Percentiles rank a stretch among this genome's conserved stretches.
Conservation (phyloP, 2,329 filamentous ascomycete species). For the Geoglossum cookeanum region DNA sequence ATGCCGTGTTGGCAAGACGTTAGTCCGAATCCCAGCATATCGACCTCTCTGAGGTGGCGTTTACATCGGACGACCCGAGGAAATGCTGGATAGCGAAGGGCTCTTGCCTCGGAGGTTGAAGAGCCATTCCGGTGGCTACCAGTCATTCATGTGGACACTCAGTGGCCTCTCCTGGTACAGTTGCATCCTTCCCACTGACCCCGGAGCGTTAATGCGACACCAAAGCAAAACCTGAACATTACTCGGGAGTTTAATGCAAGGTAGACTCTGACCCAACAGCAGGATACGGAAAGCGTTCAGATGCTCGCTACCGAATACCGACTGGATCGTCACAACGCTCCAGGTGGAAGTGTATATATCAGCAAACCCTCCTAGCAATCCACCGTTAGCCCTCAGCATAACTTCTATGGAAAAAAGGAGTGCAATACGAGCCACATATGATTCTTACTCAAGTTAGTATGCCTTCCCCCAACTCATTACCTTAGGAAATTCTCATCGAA, state of each 20-base stretch:
- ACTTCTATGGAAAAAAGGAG: too few relatives aligned
- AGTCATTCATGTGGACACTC: background rate
- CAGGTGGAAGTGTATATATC: too few relatives aligned
- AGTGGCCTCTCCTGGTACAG: background rate
- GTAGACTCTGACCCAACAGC: background rate
- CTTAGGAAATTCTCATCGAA: background rate
- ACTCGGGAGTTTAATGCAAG: background rate
- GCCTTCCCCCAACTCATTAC: too few relatives aligned
- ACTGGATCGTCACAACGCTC: too few relatives aligned
- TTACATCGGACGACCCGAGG: background rate
- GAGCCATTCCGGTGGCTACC: background rate
- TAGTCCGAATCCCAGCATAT: too few relatives aligned
- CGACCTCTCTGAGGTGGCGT: background rate
- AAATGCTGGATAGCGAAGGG: background rate
- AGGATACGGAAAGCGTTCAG: too few relatives aligned
- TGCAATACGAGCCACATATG: background rate
- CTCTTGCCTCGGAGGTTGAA: background rate
- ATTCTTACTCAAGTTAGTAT: background rate
- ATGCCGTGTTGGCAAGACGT: too few relatives aligned
- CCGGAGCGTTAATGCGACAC: background rate
- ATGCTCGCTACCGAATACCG: too few relatives aligned
- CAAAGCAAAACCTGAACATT: background rate
- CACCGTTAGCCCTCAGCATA: background rate
- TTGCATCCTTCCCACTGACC: background rate
- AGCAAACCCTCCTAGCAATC: background rate